Percentiles rank a stretch among this genome's conserved stretches.
Evolutionary conservation across 1,284 basidiomycete genomes (phyloP).

Genomic region (Moesziomyces antarcticus): DNA sequence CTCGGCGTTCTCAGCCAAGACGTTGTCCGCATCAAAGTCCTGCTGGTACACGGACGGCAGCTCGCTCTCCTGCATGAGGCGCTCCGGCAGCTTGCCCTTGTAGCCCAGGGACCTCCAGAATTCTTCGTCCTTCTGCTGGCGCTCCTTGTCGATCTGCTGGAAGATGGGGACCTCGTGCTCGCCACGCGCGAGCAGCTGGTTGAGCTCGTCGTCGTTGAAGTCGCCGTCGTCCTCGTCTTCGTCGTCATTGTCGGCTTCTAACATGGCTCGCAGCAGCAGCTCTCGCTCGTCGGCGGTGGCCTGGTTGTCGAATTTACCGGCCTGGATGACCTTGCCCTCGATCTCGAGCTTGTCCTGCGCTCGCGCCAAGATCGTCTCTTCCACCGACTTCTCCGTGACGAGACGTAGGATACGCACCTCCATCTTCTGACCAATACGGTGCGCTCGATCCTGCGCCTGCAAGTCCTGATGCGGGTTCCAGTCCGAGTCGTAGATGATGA

Average conservation of each 20-base stretch:
- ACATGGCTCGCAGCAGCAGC: conserved; percentile 80
- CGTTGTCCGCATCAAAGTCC: conserved; percentile 70
- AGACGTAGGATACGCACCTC: conserved; percentile 95
- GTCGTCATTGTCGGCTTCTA: conserved; percentile 68
- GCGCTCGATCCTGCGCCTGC: conserved; percentile 83
- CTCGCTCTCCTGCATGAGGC: conserved; percentile 87
- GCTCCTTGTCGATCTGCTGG: conserved; percentile 84
- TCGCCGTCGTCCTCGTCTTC: conserved; percentile 76
- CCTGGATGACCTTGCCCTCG: conserved; percentile 89
- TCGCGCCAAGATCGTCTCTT: conserved; percentile 94
- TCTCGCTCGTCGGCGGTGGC: conserved; percentile 98
- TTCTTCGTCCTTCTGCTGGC: conserved; percentile 78
- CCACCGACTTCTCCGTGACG: conserved; percentile 97
- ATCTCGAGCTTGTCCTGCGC: conserved; percentile 98
- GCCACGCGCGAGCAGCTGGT: conserved; percentile 87
- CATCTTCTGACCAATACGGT: conserved; percentile 99
- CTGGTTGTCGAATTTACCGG: conserved; percentile 99
- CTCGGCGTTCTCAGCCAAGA: conserved; percentile 63
- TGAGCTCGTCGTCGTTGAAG: conserved; percentile 97
- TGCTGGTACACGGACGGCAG: conserved; percentile 90
- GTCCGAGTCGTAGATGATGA: conserved; percentile 84
- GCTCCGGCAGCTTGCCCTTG: conserved; percentile 74
- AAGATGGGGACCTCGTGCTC: conserved; percentile 85
- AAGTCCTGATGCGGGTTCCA: conserved; percentile 75
- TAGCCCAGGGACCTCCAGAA: conserved; percentile 81